Percentiles rank a stretch among this genome's conserved stretches.
Conservation (phyloP, 2,329 filamentous ascomycete species). For the Fusarium tupiense region DNA sequence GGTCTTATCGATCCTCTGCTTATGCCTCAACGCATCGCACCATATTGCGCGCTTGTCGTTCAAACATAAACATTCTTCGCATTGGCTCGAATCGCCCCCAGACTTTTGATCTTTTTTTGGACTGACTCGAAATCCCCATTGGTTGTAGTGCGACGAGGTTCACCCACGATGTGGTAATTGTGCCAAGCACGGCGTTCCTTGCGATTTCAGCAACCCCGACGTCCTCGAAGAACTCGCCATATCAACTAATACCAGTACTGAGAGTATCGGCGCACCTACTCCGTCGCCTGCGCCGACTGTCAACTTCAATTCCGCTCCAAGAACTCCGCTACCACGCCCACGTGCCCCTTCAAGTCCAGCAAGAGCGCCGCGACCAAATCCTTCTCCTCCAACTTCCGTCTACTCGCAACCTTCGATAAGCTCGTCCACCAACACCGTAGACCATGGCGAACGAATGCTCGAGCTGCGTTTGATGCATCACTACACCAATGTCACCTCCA, state of each 20-base stretch:
- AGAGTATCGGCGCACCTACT: conserved; percentile 39
- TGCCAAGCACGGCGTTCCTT: conserved; percentile 71
- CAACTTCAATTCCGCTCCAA: conserved; percentile 34
- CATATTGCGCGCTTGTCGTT: background rate
- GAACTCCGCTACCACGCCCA: conserved; percentile 39
- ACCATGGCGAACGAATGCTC: conserved; percentile 58
- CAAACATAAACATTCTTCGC: background rate
- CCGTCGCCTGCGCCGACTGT: conserved; percentile 36
- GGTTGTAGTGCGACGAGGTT: conserved; percentile 68
- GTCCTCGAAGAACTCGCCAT: conserved; percentile 56
- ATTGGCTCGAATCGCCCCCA: background rate
- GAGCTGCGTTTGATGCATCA: conserved; percentile 73
- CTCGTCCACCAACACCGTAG: conserved; percentile 46
- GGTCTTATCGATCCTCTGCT: conserved; percentile 11
- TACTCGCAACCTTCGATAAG: conserved; percentile 45
- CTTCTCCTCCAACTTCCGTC: conserved; percentile 47
- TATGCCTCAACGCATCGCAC: conserved; percentile 15
- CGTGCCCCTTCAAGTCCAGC: conserved; percentile 33
- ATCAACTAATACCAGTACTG: conserved; percentile 48
- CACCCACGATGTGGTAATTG: conserved; percentile 74
- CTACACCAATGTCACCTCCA: conserved; percentile 68
- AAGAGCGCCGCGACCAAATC: conserved; percentile 37
- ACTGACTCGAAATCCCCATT: conserved; percentile 23
- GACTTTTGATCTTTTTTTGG: background rate
- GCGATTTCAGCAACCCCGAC: conserved; percentile 69